Evolutionary conservation across 1,284 basidiomycete genomes (phyloP).

Genomic region (Sporisorium sorghi): DNA sequence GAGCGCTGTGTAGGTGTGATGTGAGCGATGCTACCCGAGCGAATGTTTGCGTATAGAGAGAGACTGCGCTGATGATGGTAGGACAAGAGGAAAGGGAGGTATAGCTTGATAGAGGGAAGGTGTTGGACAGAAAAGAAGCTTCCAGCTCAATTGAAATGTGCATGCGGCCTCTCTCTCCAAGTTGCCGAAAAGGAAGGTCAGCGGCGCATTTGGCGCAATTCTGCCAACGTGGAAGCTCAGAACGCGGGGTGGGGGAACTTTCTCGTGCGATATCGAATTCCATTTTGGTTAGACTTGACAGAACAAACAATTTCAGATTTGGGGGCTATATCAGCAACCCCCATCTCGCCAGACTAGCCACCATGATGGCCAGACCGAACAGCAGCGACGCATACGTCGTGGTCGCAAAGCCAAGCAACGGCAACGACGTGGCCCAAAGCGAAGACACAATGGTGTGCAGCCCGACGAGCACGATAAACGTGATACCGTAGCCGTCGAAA

Average conservation of each 20-base stretch:
- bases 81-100: not conserved
- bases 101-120: not conserved
- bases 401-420: conserved; percentile 54
- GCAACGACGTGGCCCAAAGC: conserved; percentile 58
- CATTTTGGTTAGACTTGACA: not conserved
- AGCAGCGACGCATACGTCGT: conserved; percentile 61
- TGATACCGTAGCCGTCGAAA: conserved; percentile 36
- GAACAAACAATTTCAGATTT: not conserved
- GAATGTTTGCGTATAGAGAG: not conserved
- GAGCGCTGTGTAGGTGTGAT: not conserved
- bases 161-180: conserved; percentile 10
- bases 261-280: conserved; percentile 8
- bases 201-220: not conserved
- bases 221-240: conserved; percentile 38
- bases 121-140: conserved; percentile 21
- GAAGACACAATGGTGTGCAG: conserved; percentile 57
- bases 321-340: conserved; percentile 43
- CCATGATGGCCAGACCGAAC: conserved; percentile 58
- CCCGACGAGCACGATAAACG: conserved; percentile 45
- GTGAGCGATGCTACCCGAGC: not conserved
- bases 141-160: conserved; percentile 27
- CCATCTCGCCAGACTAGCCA: conserved; percentile 59
- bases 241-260: conserved; percentile 12
- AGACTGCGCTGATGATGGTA: not conserved
- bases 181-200: conserved; percentile 7